A percentile compares a stretch with the other conserved stretches of the same genome.
phyloP scores from a whole-genome alignment of 257 asterid species.

The Avicennia marina region DNA sequence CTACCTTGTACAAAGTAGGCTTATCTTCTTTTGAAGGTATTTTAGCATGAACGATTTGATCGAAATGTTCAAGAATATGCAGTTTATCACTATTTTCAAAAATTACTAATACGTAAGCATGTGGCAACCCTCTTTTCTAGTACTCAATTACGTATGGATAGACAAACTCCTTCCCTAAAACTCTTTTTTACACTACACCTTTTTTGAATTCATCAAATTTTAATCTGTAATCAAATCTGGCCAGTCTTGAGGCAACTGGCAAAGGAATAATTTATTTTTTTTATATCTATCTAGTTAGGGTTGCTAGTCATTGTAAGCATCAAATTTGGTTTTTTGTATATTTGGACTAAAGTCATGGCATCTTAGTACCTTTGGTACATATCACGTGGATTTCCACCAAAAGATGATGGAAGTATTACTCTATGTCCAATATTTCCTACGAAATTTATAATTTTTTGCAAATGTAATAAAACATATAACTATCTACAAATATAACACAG shows the following conservation, averaged over 20 bases:
- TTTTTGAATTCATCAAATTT: not conserved
- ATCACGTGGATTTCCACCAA: not conserved
- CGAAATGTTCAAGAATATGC: not conserved
- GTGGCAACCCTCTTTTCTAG: too few species aligned
- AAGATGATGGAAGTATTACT: not conserved
- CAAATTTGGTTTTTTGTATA: not conserved
- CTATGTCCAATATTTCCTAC: not conserved
- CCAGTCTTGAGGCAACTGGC: not conserved
- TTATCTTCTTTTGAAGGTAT: not conserved
- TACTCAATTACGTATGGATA: too few species aligned
- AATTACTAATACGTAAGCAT: not conserved
- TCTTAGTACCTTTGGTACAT: not conserved
- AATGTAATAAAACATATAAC: not conserved
- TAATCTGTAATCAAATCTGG: not conserved
- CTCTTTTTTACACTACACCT: not conserved
- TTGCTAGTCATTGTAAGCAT: not conserved
- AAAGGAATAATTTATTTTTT: not conserved
- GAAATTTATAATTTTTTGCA: not conserved
- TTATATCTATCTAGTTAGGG: not conserved
- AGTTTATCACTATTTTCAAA: not conserved
- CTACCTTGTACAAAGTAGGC: not conserved
- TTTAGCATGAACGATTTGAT: not conserved
- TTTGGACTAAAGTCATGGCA: not conserved
- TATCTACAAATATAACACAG: not conserved
- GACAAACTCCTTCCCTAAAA: not conserved